A percentile compares a stretch with the other conserved stretches of the same genome.
Evolutionary conservation across 108 stramenopile genomes (phyloP).

Genomic region (Conticribra guillardii): DNA sequence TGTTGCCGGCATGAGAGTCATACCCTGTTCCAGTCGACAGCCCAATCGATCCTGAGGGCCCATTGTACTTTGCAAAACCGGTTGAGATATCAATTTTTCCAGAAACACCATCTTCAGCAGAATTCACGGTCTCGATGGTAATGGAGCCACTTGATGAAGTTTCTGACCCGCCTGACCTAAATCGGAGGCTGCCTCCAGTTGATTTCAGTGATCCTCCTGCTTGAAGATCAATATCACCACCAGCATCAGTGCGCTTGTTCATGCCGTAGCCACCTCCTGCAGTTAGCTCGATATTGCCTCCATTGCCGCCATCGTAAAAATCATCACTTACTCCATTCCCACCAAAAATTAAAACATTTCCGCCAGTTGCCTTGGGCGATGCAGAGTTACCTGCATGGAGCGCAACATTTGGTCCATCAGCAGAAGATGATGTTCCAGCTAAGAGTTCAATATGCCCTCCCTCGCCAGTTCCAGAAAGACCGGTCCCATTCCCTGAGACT

Average conservation of each 20-base stretch:
- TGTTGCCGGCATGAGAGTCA: not conserved
- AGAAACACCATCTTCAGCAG: not conserved
- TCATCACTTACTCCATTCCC: constrained; percentile 4
- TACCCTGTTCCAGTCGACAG: not conserved
- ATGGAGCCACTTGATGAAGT: not conserved
- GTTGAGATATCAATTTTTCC: not conserved
- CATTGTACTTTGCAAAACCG: too few relatives aligned
- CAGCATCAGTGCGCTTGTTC: not conserved
- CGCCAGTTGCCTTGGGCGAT: not conserved
- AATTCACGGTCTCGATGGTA: not conserved
- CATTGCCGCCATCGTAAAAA: constrained; percentile 11
- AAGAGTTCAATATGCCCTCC: constrained; percentile 9
- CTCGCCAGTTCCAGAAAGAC: too few relatives aligned
- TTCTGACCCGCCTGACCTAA: constrained; percentile 5
- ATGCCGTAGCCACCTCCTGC: constrained; percentile 1
- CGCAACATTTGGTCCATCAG: constrained; percentile 8
- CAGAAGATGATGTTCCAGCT: not conserved
- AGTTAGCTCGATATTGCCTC: constrained; percentile 1
- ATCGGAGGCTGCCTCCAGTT: not conserved
- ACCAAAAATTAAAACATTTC: not conserved
- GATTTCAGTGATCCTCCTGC: constrained; percentile 5
- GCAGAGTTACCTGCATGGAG: constrained; percentile 1
- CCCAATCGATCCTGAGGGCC: not conserved
- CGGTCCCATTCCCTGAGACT: constrained; percentile 1
- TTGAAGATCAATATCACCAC: constrained; percentile 1